Percentiles rank a stretch among this genome's conserved stretches.
Evolutionary conservation across 306 rosid species (phyloP).

Genomic region (Biancaea sappan): DNA sequence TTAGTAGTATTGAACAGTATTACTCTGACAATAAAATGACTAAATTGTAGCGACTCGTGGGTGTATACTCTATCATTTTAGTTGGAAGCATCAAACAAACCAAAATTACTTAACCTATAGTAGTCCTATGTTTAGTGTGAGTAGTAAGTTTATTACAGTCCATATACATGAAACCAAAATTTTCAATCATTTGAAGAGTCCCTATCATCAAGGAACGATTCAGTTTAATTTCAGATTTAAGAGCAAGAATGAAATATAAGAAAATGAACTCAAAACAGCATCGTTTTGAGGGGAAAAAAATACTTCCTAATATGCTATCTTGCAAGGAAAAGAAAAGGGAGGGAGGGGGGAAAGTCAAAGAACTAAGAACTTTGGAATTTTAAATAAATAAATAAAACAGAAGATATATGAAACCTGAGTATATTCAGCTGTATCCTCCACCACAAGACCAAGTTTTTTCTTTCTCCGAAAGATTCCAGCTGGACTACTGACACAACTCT

Average conservation of each 20-base stretch:
- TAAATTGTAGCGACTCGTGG: neutral
- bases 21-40: neutral
- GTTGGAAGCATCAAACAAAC: constrained; percentile 2
- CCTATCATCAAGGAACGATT: constrained; percentile 5
- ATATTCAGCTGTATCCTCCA: constrained; percentile 58
- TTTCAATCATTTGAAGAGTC: constrained; percentile 9
- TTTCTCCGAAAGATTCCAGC: constrained; percentile 79
- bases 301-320: neutral
- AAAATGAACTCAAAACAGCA: neutral
- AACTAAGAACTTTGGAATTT: neutral
- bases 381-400: neutral
- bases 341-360: too few species aligned
- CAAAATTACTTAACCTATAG: neutral
- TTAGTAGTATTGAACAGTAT: neutral
- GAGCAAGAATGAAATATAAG: neutral
- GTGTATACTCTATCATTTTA: constrained; percentile 2
- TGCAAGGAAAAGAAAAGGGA: neutral
- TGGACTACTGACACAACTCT: constrained; percentile 85
- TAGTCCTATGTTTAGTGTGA: constrained; percentile 6
- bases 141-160: neutral
- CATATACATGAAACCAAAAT: neutral
- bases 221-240: neutral
- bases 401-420: constrained; percentile 62
- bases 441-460: constrained; percentile 76
- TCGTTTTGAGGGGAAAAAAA: neutral